These are phyloP conservation scores for Colletotrichum orchidophilum DNA, from an alignment of 2,329 filamentous ascomycete genomes.

Conservation along the genomic window DNA sequence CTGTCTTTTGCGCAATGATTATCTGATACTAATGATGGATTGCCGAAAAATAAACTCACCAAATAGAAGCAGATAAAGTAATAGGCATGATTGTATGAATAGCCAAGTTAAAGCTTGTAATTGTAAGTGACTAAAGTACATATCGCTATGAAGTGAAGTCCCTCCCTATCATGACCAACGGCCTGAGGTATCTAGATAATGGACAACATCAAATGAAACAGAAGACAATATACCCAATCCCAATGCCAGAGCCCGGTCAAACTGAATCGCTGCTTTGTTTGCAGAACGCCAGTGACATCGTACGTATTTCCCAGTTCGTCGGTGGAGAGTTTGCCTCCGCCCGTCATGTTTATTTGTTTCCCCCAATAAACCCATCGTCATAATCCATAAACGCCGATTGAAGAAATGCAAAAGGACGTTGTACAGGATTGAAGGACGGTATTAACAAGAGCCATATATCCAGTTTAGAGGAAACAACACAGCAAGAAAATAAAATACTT, in stretches of 20 bases:
- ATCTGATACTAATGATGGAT: background rate
- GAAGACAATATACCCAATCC: background rate
- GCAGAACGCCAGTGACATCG: conserved; percentile 4
- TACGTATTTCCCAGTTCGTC: conserved; percentile 9
- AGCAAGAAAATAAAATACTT: conserved; percentile 19
- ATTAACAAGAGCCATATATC: conserved; percentile 16
- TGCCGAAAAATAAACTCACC: background rate
- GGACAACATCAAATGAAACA: background rate
- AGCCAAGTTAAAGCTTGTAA: conserved; percentile 10
- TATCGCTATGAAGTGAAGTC: conserved; percentile 19
- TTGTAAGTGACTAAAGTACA: conserved; percentile 6
- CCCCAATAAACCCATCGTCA: background rate
- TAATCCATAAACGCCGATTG: conserved; percentile 17
- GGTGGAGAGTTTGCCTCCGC: background rate
- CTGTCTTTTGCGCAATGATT: background rate
- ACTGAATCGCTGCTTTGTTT: conserved; percentile 5
- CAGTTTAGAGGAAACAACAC: conserved; percentile 14
- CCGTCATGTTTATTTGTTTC: background rate
- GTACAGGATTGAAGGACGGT: conserved; percentile 6
- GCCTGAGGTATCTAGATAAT: conserved; percentile 27
- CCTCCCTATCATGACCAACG: conserved; percentile 13
- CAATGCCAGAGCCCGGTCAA: background rate
- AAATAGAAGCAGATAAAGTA: no score
- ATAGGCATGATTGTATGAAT: background rate
- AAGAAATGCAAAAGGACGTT: background rate